Percentiles rank a stretch among this genome's conserved stretches.
Evolutionary conservation across 2,329 filamentous ascomycete genomes (phyloP).

Genomic region (Sporothrix inflata): DNA sequence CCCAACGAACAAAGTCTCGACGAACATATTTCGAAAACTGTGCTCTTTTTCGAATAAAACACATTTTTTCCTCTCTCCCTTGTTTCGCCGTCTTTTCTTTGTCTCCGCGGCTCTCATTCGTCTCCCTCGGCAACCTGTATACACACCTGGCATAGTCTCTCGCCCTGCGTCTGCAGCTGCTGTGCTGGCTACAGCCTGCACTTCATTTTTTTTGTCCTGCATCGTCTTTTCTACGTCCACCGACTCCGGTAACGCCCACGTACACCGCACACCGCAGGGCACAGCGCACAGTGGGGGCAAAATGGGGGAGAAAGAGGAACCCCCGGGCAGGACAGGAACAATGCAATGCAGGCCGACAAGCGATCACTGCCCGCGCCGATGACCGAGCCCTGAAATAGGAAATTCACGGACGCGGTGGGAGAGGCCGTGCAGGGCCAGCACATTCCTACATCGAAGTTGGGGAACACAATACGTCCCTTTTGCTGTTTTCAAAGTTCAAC

Average conservation of each 20-base stretch:
- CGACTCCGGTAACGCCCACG: neutral
- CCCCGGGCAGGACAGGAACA: neutral
- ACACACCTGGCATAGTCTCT: neutral
- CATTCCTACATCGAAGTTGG: neutral
- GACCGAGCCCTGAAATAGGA: constrained; percentile 20
- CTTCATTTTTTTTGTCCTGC: neutral
- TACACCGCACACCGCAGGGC: neutral
- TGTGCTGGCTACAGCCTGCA: neutral
- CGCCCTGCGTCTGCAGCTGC: neutral
- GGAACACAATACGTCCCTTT: neutral
- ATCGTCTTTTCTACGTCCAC: neutral
- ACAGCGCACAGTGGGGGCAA: neutral
- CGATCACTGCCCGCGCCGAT: constrained; percentile 16
- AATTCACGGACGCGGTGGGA: neutral
- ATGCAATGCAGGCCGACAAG: constrained; percentile 4
- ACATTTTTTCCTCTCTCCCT: neutral
- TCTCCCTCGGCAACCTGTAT: neutral
- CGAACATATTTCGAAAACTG: neutral
- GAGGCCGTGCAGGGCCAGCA: neutral
- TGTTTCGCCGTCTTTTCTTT: neutral
- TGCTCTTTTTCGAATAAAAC: neutral
- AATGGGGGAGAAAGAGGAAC: neutral
- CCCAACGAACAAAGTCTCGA: neutral
- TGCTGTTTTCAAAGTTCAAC: neutral
- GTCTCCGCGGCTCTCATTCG: neutral